Percentiles rank a stretch among this genome's conserved stretches.
Conservation (phyloP, 306 rosid species). For the Acacia crassicarpa region DNA sequence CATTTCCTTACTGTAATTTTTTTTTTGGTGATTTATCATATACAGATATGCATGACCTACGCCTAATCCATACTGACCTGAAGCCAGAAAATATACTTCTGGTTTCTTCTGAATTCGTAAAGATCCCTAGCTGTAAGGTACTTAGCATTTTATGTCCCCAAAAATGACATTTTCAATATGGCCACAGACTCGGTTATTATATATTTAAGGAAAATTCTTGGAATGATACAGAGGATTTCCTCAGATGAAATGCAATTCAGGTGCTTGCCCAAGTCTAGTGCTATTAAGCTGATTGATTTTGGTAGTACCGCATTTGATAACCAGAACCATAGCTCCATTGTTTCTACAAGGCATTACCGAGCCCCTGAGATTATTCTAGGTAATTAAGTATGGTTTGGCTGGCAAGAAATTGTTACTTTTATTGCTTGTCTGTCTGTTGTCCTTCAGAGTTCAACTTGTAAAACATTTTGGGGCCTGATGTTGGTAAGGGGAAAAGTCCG, state of each 20-base stretch:
- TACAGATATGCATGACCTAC: constrained; percentile 93
- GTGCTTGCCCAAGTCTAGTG: constrained; percentile 99
- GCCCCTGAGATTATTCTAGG: constrained; percentile 98
- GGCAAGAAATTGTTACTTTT: constrained; percentile 36
- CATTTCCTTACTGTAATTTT: constrained; percentile 36
- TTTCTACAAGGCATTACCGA: constrained; percentile 96
- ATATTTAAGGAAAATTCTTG: constrained; percentile 46
- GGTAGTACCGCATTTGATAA: constrained; percentile 93
- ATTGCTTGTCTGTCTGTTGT: constrained; percentile 26
- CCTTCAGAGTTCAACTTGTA: constrained; percentile 21
- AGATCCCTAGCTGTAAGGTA: constrained; percentile 91
- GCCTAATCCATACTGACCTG: constrained; percentile 90
- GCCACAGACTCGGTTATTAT: constrained; percentile 37
- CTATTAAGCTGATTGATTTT: constrained; percentile 99
- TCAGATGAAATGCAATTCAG: constrained; percentile 79
- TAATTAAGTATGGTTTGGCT: constrained; percentile 58
- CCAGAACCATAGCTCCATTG: constrained; percentile 92
- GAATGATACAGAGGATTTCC: constrained; percentile 84
- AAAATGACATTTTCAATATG: constrained; percentile 35
- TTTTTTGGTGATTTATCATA: constrained; percentile 40
- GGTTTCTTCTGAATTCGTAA: constrained; percentile 86
- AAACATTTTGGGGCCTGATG: constrained; percentile 17
- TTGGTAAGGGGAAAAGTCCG: constrained; percentile 5
- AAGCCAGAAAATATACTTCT: constrained; percentile 99
- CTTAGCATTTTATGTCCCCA: constrained; percentile 37